Evolutionary conservation across 768 basidiomycete species (phyloP), one percentile per base, ranked within the genome.

Genomic region (Tylopilus subfusipes): DNA sequence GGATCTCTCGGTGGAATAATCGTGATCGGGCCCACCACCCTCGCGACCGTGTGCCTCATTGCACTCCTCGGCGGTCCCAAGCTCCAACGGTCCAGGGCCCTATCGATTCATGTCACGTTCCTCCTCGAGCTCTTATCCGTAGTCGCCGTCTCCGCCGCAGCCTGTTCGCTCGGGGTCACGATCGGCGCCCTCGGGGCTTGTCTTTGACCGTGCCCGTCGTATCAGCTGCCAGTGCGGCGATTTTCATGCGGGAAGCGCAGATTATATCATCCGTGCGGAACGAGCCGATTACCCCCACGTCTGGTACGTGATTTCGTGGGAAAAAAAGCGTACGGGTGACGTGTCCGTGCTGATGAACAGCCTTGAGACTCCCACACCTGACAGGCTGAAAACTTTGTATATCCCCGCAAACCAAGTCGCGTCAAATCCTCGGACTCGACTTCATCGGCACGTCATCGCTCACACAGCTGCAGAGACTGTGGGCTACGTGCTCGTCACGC

Each of bases 121-220:
- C 46, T 59, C 30, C 43, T 63, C 33, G 62, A 57, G 24, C 42
- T 63, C 25, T 49, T 55, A 3, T 42, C 51, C 6, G 12, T 46
- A 24, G 39, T 55, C 12, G 55, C 60, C 38, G 22, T 48, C 46
- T 51, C 55, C 34, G 40, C 64, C 34, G 65, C 62, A 33, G 62
- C 54, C 9, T 43, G 43, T 19, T 40, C 53, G 27, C 31, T 43
- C 5, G 64, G 64, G 9, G 40, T 50, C 40, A 31, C 47, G 34
- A 18, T 63, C 39, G 52, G 59, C 3, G 52, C 54, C 19, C 44
- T 59, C 31, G 59, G 65, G 1, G 55, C 54, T 10, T 56, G 45
- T 9, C 16, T 57, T 0, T 63, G 13, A 52, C 47, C 7, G 52
- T 54, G 27, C 56, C 58, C 8, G 11, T 55, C 36, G 3, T 58